Conservation (phyloP, 345 rosid genomes). For the Rhodomyrtus tomentosa region DNA sequence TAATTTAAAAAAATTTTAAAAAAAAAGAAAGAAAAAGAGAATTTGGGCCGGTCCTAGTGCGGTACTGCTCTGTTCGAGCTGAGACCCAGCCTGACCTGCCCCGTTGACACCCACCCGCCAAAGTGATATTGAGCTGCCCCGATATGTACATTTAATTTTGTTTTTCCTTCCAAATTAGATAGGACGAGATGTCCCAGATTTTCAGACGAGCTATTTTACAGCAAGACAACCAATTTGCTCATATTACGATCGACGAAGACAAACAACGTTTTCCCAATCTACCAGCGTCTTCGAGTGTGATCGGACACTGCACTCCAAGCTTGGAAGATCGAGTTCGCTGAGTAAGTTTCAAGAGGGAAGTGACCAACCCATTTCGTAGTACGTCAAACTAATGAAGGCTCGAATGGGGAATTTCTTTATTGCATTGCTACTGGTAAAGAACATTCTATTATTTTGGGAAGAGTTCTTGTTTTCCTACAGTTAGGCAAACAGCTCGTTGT, state of each 20-base stretch:
- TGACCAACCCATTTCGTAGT: not conserved
- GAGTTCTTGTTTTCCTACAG: not conserved
- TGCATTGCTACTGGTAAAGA: not conserved
- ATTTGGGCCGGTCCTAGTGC: too few relatives aligned
- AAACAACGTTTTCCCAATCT: not conserved
- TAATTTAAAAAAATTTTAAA: too few relatives aligned
- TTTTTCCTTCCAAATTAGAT: not conserved
- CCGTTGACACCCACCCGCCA: too few relatives aligned
- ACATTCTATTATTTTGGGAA: not conserved
- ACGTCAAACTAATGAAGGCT: not conserved
- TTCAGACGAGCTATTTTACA: not conserved
- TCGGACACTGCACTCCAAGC: not conserved
- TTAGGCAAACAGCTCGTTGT: not conserved
- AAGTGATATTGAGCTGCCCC: not conserved
- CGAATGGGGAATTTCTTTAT: not conserved
- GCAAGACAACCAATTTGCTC: not conserved
- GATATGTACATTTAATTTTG: not conserved
- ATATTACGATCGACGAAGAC: not conserved
- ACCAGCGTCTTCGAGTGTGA: not conserved
- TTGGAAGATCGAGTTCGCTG: not conserved
- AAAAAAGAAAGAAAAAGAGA: too few relatives aligned
- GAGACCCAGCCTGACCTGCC: too few relatives aligned
- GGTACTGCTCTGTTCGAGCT: too few relatives aligned
- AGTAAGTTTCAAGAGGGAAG: not conserved
- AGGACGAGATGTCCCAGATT: not conserved